These are phyloP conservation scores for Lachnellula arida DNA, from an alignment of 2,329 filamentous ascomycete species.

Conservation along the genomic window DNA sequence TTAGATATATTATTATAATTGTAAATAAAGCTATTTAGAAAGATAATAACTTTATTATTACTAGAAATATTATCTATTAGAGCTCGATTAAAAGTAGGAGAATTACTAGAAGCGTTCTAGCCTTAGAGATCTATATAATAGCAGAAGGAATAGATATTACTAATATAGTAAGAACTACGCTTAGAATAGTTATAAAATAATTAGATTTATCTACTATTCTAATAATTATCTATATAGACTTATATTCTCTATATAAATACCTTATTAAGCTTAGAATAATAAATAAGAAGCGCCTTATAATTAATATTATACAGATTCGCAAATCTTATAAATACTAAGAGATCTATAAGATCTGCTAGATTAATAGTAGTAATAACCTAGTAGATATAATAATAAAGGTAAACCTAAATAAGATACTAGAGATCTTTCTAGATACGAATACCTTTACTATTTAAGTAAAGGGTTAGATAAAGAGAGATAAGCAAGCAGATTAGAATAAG, in stretches of 20 bases:
- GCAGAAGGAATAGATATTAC: too few relatives aligned
- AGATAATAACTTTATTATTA: not conserved
- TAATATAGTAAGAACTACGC: too few relatives aligned
- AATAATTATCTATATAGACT: too few relatives aligned
- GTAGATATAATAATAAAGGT: not conserved
- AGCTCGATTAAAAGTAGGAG: not conserved
- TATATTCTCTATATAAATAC: too few relatives aligned
- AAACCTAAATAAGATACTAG: not conserved
- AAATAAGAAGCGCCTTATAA: not conserved
- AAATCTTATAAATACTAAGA: not conserved
- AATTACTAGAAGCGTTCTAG: too few relatives aligned
- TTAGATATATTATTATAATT: not conserved
- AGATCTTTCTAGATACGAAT: constrained; percentile 5
- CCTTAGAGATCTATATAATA: too few relatives aligned
- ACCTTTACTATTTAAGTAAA: constrained; percentile 1
- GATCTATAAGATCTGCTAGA: constrained; percentile 6
- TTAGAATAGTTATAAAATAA: too few relatives aligned
- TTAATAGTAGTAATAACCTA: not conserved
- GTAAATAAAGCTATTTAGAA: not conserved
- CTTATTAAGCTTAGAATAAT: not conserved
- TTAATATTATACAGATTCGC: not conserved
- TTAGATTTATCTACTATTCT: too few relatives aligned
- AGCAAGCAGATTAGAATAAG: not conserved
- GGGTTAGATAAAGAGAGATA: not conserved
- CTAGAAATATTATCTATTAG: not conserved